phyloP scores from a whole-genome alignment of 257 asterid genomes.

The Leptodermis oblonga region DNA sequence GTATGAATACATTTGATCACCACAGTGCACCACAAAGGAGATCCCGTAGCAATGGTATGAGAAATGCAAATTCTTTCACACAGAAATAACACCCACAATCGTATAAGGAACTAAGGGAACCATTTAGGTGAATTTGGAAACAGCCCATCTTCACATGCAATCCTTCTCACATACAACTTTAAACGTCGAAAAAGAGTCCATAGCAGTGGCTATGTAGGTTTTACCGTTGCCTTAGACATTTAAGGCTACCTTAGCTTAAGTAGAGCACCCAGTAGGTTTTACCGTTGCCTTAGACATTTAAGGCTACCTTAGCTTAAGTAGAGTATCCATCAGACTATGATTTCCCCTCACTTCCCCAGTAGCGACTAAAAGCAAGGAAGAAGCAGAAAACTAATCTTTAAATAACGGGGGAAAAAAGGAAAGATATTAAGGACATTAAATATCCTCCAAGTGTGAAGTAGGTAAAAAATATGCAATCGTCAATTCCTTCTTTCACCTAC shows the following conservation, averaged over 20 bases:
- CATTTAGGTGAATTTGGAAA: neutral
- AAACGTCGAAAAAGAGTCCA: neutral
- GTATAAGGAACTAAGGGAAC: neutral
- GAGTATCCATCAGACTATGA: neutral
- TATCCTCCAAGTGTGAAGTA: neutral
- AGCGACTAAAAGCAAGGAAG: slow-evolving; percentile 1
- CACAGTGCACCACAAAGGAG: neutral
- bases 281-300: neutral
- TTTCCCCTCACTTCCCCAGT: neutral
- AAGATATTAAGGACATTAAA: neutral
- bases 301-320: neutral
- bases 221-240: too few relatives aligned
- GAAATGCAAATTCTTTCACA: neutral
- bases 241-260: too few relatives aligned
- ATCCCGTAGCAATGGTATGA: neutral
- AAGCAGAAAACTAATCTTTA: neutral
- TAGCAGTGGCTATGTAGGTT: neutral
- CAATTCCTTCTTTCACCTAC: neutral
- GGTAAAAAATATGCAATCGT: neutral
- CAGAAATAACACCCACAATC: neutral
- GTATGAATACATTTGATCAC: neutral
- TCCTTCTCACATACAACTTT: neutral
- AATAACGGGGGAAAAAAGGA: neutral
- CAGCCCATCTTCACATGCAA: neutral
- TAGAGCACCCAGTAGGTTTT: too few relatives aligned